Evolutionary conservation across 2,329 filamentous ascomycete genomes (phyloP), one percentile per base, ranked within the genome.

Genomic region (Sporothrix brunneoviolacea): DNA sequence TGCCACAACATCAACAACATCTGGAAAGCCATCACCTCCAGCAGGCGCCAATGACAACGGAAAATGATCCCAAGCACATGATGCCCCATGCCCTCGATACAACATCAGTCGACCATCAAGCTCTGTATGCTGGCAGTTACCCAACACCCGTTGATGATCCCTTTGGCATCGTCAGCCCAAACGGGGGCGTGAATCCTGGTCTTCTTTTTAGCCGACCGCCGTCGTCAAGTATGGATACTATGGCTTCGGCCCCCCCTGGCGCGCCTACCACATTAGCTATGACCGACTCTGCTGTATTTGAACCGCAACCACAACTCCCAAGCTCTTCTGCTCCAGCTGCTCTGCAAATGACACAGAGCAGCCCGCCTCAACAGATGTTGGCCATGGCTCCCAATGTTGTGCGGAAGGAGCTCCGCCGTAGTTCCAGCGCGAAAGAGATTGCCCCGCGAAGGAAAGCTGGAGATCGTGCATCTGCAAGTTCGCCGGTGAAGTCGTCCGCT

Each of bases 171-270:
- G 65, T 71, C 33, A 70, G 65, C 41, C 66, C 72, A 6, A 67
- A 63, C 24, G 69, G 70, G 8, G 75, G 70, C n/a, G 79, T 84
- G 6, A 71, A 84, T 57, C 80, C 80, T 2, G 80, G 77, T 8
- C 66, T 84, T 15, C 64, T 84, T 8, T 78, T 80, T 59, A 76
- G 74, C 55, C 70, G 72, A 10, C 73, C 76, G 21, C 70, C 70
- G 12, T 74, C 74, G 18, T 72, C 74, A 4, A 60, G 63, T 48
- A 70, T 77, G 65, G 69, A 74, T 36, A 54, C 62, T 15, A 53
- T 55, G 22, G 54, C 59, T n/a, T 56, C 55, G 2, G 57, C 57
- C 16, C 53, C 57, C 13, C 38, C 49, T 4, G 41, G 22, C 4
- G n/a, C 49, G 2, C 22, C 27, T 3, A n/a, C 48, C n/a, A 27